Evolutionary conservation across 2,329 filamentous ascomycete genomes (phyloP), one percentile per base, ranked within the genome.

Genomic region (Alternaria tenuissima): DNA sequence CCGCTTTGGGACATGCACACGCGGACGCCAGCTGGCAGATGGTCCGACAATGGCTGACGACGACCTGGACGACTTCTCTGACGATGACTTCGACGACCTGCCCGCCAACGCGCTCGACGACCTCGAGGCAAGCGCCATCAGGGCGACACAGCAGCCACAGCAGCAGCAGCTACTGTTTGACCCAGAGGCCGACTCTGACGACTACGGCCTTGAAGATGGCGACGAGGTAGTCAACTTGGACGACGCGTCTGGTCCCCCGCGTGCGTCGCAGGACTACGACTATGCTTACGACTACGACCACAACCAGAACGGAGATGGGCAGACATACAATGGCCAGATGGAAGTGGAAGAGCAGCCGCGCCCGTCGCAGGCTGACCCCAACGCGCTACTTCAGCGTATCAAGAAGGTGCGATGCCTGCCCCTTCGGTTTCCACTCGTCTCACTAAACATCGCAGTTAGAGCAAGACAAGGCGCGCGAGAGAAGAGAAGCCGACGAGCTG

Each of bases 151-250:
- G 51, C 62, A 60, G 28, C 62, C 81, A 12, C 64, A 65, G 48
- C 62, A 60, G 24, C 62, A 57, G 47, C 46, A 38, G 7, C 34
- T 7, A n/a, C 34, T 36, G 32, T 36, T 59, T 48, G 44, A 22
- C 43, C 39, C 57, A 11, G 61, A 58, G 7, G 38, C 59, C 5
- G 65, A 57, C 30, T 69, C 66, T 5, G 81, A 83, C 67, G 81
- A 83, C 67, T 82, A 83, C 67, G 81, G 81, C 48, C 74, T 80
- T 48, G 81, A 82, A 55, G 78, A 82, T 42, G 81, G 81, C 60
- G 72, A 75, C 59, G 69, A 76, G 59, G 70, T 83, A 11, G 77
- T 83, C 57, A 80, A 83, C 52, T 74, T 84, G 49, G 79, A 83
- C 63, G 80, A 81, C 48, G 63, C 62, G 32, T 52, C 61, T 16